phyloP scores from a whole-genome alignment of 495 filamentous ascomycete genomes.

The Xylaria cubensis region DNA sequence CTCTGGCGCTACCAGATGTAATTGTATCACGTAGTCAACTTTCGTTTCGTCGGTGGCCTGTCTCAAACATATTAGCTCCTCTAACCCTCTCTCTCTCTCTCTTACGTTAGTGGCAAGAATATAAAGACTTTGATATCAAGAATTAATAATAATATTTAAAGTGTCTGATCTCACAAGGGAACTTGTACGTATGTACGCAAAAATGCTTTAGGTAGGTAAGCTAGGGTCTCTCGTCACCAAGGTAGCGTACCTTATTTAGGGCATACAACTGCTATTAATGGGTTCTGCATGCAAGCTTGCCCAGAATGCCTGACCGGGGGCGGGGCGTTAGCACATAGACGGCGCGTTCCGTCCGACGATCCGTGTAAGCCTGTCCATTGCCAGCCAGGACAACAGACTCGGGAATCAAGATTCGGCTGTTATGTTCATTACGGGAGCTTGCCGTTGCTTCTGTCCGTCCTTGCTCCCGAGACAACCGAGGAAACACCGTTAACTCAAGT shows the following conservation, averaged over 20 bases:
- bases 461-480: slow-evolving; percentile 6
- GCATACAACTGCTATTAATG: background rate
- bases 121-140: background rate
- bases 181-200: background rate
- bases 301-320: background rate
- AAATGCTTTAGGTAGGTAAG: background rate
- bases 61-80: background rate
- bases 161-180: background rate
- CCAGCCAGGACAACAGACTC: background rate
- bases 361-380: background rate
- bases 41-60: background rate
- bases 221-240: background rate
- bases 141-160: background rate
- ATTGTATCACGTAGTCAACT: background rate
- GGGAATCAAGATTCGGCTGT: background rate
- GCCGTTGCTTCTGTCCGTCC: background rate
- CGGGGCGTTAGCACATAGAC: background rate
- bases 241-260: background rate
- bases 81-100: background rate
- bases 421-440: slow-evolving; percentile 2
- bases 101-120: background rate
- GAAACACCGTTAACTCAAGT: background rate
- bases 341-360: slow-evolving; percentile 12
- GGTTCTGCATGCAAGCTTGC: background rate
- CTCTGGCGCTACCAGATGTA: background rate